A percentile compares a stretch with the other conserved stretches of the same genome.
Evolutionary conservation across 768 basidiomycete species (phyloP).

Genomic region (Exsudoporus frostii): DNA sequence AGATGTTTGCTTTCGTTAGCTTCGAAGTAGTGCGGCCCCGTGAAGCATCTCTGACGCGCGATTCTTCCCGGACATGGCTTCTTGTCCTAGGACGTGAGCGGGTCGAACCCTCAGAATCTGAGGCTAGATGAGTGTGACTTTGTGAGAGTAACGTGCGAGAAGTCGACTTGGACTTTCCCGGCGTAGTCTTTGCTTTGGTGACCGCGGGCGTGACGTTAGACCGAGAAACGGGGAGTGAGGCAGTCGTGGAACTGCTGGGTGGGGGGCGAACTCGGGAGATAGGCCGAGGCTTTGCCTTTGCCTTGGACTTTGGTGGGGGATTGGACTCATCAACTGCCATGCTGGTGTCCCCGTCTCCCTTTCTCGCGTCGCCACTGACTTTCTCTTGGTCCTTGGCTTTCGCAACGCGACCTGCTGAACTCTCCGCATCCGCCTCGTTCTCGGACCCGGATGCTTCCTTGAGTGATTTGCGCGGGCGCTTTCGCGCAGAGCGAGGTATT

Average conservation of each 20-base stretch:
- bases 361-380: not conserved
- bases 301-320: slow-evolving; percentile 9
- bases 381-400: slow-evolving; percentile 13
- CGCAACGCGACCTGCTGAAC: not conserved
- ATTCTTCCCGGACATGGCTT: slow-evolving; percentile 24
- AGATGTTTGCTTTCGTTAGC: not conserved
- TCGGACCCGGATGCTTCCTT: slow-evolving; percentile 20
- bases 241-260: slow-evolving; percentile 3
- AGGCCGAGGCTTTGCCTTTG: slow-evolving; percentile 15
- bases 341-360: not conserved
- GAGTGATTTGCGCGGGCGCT: slow-evolving; percentile 24
- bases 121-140: slow-evolving; percentile 11
- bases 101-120: slow-evolving; percentile 24
- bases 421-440: slow-evolving; percentile 14
- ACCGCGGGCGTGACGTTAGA: not conserved
- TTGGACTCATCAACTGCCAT: slow-evolving; percentile 12
- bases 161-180: slow-evolving; percentile 12
- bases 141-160: slow-evolving; percentile 23
- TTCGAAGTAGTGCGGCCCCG: slow-evolving; percentile 7
- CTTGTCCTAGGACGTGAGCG: slow-evolving; percentile 22
- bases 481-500: slow-evolving; percentile 14
- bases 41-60: slow-evolving; percentile 11
- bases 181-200: slow-evolving; percentile 1
- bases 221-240: not conserved
- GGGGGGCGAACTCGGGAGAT: slow-evolving; percentile 4